Evolutionary conservation across 495 filamentous ascomycete genomes (phyloP), one percentile per base, ranked within the genome.

Genomic region (Penicillium pulvis): DNA sequence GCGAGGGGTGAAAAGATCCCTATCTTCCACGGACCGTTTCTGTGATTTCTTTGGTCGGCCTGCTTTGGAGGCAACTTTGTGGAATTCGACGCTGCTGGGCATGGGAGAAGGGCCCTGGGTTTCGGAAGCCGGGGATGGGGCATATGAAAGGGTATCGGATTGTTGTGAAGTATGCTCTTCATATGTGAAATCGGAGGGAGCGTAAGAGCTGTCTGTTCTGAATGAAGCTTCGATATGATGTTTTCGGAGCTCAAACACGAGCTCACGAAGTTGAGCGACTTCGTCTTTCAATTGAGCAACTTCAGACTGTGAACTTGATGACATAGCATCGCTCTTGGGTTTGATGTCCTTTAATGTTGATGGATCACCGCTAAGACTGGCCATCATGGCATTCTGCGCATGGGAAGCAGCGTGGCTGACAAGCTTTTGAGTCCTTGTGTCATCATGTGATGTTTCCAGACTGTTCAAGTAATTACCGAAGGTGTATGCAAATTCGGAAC

Each of bases 181-280:
- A 28, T 46, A 35, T n/a, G 51, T 28, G 6, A 30, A n/a, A 31
- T 49, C 26, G 7, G 46, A 30, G 24, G 46, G 14, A 16, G 26
- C 7, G n/a, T 49, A 56, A 9, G 56, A 31, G 1, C 57, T 28
- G 5, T 61, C 60, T 17, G 57, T 41, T 14, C 61, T 59, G 33
- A 60, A 61, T 10, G 56, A 63, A 20, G 51, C 49, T 20, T 57
- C 48, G 10, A 69, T 63, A 35, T 69, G 64, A 33, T 65, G 61
- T 42, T 59, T 60, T 51, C 62, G 66, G 2, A 76, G 57, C 36
- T 75, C 61, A 26, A 69, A 71, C 11, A 76, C 66, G 14, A 76
- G 68, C 35, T 64, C 59, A 23, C 70, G 75, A 19, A 78, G 62
- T 20, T 75, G 64, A 2, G 68, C 58, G 12, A 77, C 62, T 57